Percentiles rank a stretch among this genome's conserved stretches.
phyloP scores from a whole-genome alignment of 192 early-diverging fungal genomes.

The Powellomyces hirtus region DNA sequence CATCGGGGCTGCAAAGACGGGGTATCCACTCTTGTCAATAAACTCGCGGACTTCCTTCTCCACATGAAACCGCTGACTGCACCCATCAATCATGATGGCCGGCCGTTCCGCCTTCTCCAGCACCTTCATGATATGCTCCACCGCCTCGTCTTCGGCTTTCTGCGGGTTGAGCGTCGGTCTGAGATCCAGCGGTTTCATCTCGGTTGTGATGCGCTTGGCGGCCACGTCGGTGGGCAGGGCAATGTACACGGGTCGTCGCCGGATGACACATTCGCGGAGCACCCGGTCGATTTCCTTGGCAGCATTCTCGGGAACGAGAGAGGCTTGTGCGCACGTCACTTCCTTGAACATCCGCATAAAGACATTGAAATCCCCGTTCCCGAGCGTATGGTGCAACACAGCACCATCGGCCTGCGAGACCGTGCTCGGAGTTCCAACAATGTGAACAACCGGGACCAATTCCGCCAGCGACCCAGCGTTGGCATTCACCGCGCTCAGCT shows the following conservation, averaged over 20 bases:
- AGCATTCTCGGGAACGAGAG: constrained; percentile 33
- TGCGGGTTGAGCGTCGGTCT: constrained; percentile 24
- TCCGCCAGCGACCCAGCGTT: constrained; percentile 49
- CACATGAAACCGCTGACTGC: constrained; percentile 34
- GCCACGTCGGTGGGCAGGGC: constrained; percentile 46
- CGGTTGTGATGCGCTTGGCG: constrained; percentile 24
- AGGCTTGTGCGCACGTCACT: constrained; percentile 41
- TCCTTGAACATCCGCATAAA: constrained; percentile 42
- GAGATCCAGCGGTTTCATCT: constrained; percentile 27
- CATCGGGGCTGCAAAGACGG: constrained; percentile 46
- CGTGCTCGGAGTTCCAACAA: constrained; percentile 49
- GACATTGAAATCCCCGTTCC: constrained; percentile 52
- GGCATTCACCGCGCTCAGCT: constrained; percentile 43
- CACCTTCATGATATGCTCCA: constrained; percentile 31
- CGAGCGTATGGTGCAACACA: constrained; percentile 49
- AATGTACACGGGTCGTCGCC: constrained; percentile 42
- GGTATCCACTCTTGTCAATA: constrained; percentile 36
- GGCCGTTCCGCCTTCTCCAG: constrained; percentile 38
- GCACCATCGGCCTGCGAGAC: constrained; percentile 46
- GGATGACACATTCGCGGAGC: constrained; percentile 24
- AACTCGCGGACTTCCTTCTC: constrained; percentile 33
- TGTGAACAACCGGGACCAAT: constrained; percentile 52
- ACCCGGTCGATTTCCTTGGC: constrained; percentile 42
- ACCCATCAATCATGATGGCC: constrained; percentile 47
- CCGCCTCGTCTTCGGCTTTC: constrained; percentile 8